Evolutionary conservation across 192 early-diverging fungal species (phyloP), one percentile per base, ranked within the genome.

Genomic region (Mortierella alpina): DNA sequence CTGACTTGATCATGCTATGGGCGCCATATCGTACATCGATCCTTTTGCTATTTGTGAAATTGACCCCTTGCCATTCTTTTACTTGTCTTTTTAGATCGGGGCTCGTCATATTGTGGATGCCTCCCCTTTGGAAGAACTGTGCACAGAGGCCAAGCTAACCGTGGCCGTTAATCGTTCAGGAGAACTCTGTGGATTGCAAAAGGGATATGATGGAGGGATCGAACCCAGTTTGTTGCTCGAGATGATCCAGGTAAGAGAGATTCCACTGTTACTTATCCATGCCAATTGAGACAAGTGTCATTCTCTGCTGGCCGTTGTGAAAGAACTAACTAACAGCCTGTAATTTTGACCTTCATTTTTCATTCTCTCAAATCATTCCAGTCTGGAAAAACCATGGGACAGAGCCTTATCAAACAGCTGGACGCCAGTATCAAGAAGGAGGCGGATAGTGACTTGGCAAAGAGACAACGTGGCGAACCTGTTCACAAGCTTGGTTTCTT

Each of bases 141-240:
- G 95, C 47, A 87, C 96, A 14, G 89, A 92, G 59, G 93, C 94
- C 7, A 89, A 88, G 66, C 70, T 99, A 7, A 87, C 90, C 6
- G 92, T 98, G 10, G 88, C 91, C 7, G 93, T 98, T 46, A 96
- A 96, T 72, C 88, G 87, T 41, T 75, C 86, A 17, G 94, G 95
- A 40, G 86, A 93, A 23, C 85, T 98, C 5, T 97, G 96, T 79
- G 93, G 91, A 10, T 80, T 96, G 47, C 96, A 98, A 69, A 99
- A 98, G 72, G 85, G 89, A 48, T 92, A 88, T 7, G 67, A 83
- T 17, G 95, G 95, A 20, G 86, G 91, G 7, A 85, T 97, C 48
- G 93, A 95, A 51, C 93, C 94, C 31, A 91, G 89, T 85, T 55
- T 94, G 59, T 60, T 95, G 57, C 84, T 86, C 14, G 93, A 95